Conservation (phyloP, 2,329 filamentous ascomycete species). For the Ophiocordyceps camponoti-leonardi region DNA sequence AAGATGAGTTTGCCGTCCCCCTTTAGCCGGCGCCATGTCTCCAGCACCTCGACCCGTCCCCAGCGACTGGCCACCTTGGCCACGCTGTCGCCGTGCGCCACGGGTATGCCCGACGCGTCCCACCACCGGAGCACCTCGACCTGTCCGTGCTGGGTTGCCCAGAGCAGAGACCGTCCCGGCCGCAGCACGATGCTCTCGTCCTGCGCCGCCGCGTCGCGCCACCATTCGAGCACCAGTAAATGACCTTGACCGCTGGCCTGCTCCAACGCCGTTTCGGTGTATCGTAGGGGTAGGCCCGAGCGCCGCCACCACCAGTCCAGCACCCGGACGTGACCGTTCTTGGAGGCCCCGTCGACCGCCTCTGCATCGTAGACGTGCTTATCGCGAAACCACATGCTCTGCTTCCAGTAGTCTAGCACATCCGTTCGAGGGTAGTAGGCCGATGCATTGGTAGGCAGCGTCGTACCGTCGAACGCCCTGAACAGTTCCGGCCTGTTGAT, state of each 20-base stretch:
- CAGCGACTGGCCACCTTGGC: conserved; percentile 72
- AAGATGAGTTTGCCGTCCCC: conserved; percentile 52
- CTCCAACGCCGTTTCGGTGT: conserved; percentile 75
- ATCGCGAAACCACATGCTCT: conserved; percentile 63
- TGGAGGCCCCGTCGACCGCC: conserved; percentile 74
- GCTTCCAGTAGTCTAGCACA: conserved; percentile 83
- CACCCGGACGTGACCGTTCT: conserved; percentile 68
- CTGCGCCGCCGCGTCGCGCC: conserved; percentile 53
- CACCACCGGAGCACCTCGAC: conserved; percentile 72
- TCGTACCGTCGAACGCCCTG: conserved; percentile 70
- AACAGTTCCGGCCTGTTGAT: conserved; percentile 54
- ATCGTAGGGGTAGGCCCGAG: conserved; percentile 59
- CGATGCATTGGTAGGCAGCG: conserved; percentile 76
- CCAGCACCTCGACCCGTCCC: conserved; percentile 68
- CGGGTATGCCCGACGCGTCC: conserved; percentile 64
- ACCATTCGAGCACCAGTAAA: conserved; percentile 82
- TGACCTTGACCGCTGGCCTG: conserved; percentile 74
- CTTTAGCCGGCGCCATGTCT: conserved; percentile 61
- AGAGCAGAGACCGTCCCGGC: conserved; percentile 69
- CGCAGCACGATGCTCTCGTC: conserved; percentile 47
- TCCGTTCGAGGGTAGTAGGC: conserved; percentile 70
- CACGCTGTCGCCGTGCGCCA: conserved; percentile 65
- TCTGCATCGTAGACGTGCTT: conserved; percentile 68
- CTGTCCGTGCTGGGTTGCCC: conserved; percentile 69
- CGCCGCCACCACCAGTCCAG: conserved; percentile 86